Evolutionary conservation across 352 stramenopile genomes (phyloP), one percentile per base, ranked within the genome.

Genomic region (Phytophthora parvispora): DNA sequence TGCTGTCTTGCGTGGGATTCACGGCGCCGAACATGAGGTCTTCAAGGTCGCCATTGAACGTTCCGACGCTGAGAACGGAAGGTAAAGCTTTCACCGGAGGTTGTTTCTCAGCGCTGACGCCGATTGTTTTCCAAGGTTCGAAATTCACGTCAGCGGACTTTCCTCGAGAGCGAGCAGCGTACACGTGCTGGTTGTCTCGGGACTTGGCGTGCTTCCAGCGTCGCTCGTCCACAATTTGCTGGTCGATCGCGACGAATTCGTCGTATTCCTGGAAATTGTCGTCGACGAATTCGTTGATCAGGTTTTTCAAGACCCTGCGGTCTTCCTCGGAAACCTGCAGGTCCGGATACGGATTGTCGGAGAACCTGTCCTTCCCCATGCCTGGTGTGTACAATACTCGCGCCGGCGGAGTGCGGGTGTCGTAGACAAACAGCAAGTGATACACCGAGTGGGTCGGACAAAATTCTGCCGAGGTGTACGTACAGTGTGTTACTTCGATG

Each of bases 241-340:
- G 58, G 22, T 74, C 52, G 2, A 57, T 36, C 1, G 68, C 47
- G 3, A 68, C 72, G 45, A 80, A 84, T 12, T 55, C 51, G 42
- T 81, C 70, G 47, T 80, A 87, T n/a, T 84, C 67, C 34, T 57
- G 60, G 43, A 78, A 71, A 50, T 74, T 63, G 18, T 67, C 51
- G 15, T 56, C 24, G 27, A 77, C 57, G 49, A 74, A 67, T 36
- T 25, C 32, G 22, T 65, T 58, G 4, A 68, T 65, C 22, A 78
- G 60, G 13, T 71, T 47, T 29, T 67, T 56, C 8, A 78, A 36
- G 20, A 65, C 47, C 10, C 38, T 7, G 9, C 60, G 42, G 16
- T 75, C 49, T 6, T 56, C 48, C 6, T 48, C 55, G 3, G 60
- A 66, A 27, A 78, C 57, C 16, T 69, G 24, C 13, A 72, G n/a